phyloP scores from a whole-genome alignment of 2,329 filamentous ascomycete genomes.

The Fusarium sp. region DNA sequence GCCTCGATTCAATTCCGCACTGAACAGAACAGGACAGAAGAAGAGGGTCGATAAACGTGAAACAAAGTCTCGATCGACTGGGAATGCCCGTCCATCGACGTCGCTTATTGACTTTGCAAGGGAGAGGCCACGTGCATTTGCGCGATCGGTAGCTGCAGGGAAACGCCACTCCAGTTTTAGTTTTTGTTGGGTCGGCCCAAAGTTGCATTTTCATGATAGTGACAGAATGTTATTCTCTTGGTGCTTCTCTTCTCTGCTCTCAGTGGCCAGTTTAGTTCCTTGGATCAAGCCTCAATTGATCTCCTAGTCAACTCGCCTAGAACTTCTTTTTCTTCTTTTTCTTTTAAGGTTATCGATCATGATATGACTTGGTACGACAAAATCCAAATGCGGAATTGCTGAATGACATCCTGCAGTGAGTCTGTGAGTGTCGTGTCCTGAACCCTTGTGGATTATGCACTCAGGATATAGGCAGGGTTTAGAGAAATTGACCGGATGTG shows the following conservation, averaged over 20 bases:
- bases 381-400: not conserved
- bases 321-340: too few species aligned
- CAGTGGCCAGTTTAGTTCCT: not conserved
- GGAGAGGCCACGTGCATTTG: constrained; percentile 10
- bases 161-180: constrained; percentile 6
- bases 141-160: constrained; percentile 4
- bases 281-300: not conserved
- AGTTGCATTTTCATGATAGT: not conserved
- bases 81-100: constrained; percentile 1
- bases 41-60: not conserved
- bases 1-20: not conserved
- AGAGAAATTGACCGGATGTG: not conserved
- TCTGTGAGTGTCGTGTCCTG: not conserved
- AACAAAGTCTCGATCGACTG: constrained; percentile 18
- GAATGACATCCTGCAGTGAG: not conserved
- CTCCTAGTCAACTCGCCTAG: not conserved
- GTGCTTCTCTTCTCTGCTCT: not conserved
- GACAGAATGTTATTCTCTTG: not conserved
- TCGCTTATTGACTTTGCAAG: constrained; percentile 26
- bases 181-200: not conserved
- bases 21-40: not conserved
- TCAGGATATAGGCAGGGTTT: not conserved
- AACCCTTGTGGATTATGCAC: not conserved
- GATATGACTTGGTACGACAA: not conserved
- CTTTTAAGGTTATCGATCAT: not conserved